phyloP scores from a whole-genome alignment of 2,329 filamentous ascomycete species.

The Ophiostoma ulmi region DNA sequence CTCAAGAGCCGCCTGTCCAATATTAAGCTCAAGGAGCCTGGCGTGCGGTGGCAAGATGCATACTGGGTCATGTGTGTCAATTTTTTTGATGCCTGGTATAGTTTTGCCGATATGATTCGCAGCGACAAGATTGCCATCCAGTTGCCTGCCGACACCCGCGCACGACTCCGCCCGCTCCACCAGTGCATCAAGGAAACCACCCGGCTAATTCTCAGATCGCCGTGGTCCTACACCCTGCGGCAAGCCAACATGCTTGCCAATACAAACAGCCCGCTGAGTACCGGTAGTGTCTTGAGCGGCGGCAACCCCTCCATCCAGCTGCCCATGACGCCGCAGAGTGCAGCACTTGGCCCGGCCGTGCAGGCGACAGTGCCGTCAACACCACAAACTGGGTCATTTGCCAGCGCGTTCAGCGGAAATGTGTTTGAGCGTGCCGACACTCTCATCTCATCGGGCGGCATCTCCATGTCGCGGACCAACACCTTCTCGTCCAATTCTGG shows the following conservation, averaged over 20 bases:
- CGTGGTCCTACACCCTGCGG: conserved; percentile 46
- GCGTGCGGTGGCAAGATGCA: conserved; percentile 57
- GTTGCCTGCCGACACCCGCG: conserved; percentile 62
- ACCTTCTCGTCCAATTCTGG: conserved; percentile 54
- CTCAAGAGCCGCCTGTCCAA: conserved; percentile 67
- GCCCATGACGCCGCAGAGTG: conserved; percentile 84
- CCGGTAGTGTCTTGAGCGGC: conserved; percentile 17
- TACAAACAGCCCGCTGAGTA: conserved; percentile 20
- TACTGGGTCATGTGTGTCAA: conserved; percentile 70
- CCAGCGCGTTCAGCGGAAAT: conserved; percentile 50
- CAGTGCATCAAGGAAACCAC: conserved; percentile 75
- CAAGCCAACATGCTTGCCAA: conserved; percentile 35
- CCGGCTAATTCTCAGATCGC: conserved; percentile 60
- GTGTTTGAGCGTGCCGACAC: conserved; percentile 58
- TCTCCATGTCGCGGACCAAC: conserved; percentile 51
- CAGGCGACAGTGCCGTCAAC: conserved; percentile 82
- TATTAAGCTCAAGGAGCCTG: conserved; percentile 81
- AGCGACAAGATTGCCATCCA: conserved; percentile 48
- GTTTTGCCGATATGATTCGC: conserved; percentile 59
- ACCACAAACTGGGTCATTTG: conserved; percentile 54
- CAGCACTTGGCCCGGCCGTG: conserved; percentile 80
- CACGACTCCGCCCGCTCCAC: conserved; percentile 73
- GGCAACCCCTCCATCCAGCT: conserved; percentile 37
- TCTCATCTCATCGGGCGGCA: conserved; percentile 53
- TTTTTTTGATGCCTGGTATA: conserved; percentile 65